Percentiles rank a stretch among this genome's conserved stretches.
These are phyloP conservation scores for Aspergillus sp. DNA, from an alignment of 2,329 filamentous ascomycete genomes.

Conservation along the genomic window DNA sequence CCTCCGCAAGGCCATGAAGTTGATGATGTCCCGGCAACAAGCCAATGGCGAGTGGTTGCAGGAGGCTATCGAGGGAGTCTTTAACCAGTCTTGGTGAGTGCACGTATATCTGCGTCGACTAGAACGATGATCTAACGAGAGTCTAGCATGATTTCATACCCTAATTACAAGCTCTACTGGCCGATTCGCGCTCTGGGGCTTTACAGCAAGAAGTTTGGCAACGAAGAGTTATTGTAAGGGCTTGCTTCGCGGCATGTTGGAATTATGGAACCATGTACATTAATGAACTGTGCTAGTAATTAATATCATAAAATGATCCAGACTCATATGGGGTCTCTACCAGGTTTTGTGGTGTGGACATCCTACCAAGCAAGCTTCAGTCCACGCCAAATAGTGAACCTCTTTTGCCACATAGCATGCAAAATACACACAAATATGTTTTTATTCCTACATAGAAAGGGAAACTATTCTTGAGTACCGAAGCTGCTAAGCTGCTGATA, in stretches of 20 bases:
- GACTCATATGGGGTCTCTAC: neutral
- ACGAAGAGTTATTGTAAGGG: slow-evolving; percentile 52
- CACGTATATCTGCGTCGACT: neutral
- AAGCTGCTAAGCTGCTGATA: neutral
- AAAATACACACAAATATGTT: no score
- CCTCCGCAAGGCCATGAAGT: slow-evolving; percentile 68
- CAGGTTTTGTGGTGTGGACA: neutral
- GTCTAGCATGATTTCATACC: slow-evolving; percentile 89
- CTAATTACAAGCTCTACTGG: slow-evolving; percentile 98
- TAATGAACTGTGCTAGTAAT: neutral
- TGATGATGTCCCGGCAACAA: slow-evolving; percentile 84
- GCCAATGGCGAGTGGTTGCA: slow-evolving; percentile 91
- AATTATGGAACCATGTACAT: neutral
- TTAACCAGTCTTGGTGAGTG: slow-evolving; percentile 89
- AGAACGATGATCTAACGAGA: slow-evolving; percentile 14
- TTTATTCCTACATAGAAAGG: no score
- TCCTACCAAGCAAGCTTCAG: neutral
- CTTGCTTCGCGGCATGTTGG: neutral
- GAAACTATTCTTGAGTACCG: no score
- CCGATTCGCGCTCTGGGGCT: slow-evolving; percentile 90
- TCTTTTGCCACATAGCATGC: no score
- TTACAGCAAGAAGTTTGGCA: slow-evolving; percentile 71
- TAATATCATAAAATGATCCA: neutral
- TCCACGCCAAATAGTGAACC: neutral
- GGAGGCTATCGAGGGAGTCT: slow-evolving; percentile 95